Conservation (phyloP, 192 early-diverging fungal genomes). For the Gonapodya prolifera region DNA sequence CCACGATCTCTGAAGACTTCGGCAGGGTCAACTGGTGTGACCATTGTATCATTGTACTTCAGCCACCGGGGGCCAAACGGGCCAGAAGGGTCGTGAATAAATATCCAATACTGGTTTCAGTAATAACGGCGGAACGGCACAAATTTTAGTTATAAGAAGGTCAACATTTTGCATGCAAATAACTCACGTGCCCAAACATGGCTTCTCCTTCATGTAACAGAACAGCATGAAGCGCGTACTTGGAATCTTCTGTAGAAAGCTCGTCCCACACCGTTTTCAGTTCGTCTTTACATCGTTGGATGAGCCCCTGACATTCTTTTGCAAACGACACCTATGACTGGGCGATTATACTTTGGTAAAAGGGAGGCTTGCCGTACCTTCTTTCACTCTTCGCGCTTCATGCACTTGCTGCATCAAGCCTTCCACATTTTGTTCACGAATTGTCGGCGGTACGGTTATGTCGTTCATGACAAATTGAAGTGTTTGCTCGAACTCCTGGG, state of each 20-base stretch:
- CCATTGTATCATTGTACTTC: background rate
- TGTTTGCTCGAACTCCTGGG: background rate
- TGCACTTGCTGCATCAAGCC: background rate
- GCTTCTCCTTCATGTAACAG: background rate
- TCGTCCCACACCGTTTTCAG: background rate
- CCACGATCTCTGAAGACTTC: background rate
- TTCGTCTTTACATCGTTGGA: background rate
- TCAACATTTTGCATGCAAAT: too few relatives aligned
- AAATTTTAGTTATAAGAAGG: too few relatives aligned
- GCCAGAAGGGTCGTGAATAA: background rate
- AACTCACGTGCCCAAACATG: background rate
- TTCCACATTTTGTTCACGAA: background rate
- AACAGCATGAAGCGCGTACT: constrained; percentile 1
- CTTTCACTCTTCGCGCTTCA: background rate
- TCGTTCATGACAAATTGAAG: background rate
- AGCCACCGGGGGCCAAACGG: background rate
- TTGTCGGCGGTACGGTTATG: background rate
- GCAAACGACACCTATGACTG: too few relatives aligned
- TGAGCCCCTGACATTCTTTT: background rate
- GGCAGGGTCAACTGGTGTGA: background rate
- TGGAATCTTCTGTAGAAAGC: background rate
- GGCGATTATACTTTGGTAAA: too few relatives aligned
- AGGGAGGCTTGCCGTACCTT: background rate
- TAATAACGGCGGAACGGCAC: background rate
- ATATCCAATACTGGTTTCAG: background rate